Conservation (phyloP, 768 basidiomycete species). For the Kondoa subrosea region DNA sequence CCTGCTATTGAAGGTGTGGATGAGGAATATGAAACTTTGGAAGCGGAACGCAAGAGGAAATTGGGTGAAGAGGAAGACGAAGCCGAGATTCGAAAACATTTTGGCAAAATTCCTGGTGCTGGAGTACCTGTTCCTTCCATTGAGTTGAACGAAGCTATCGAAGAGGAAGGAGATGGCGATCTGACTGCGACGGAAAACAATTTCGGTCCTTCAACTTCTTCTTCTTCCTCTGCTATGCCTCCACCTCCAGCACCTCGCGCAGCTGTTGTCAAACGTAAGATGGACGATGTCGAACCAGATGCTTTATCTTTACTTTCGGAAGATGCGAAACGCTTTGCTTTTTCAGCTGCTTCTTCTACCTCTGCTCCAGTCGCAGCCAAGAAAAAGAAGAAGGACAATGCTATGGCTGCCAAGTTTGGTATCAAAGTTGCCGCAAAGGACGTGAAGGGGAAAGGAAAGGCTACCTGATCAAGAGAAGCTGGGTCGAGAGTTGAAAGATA, state of each 20-base stretch:
- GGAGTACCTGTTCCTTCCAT: slow-evolving; percentile 25
- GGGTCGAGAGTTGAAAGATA: no score
- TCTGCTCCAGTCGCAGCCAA: slow-evolving; percentile 7
- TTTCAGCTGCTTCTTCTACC: slow-evolving; percentile 10
- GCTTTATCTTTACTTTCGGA: slow-evolving; percentile 53
- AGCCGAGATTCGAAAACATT: slow-evolving; percentile 65
- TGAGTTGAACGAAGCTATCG: slow-evolving; percentile 22
- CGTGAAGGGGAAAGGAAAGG: not conserved
- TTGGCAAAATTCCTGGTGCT: slow-evolving; percentile 47
- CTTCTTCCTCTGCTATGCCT: slow-evolving; percentile 14
- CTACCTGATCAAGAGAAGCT: no score
- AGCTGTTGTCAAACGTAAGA: slow-evolving; percentile 52
- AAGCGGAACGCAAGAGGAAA: slow-evolving; percentile 48
- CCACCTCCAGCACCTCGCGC: slow-evolving; percentile 25
- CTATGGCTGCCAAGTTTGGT: slow-evolving; percentile 1
- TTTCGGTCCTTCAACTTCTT: not conserved
- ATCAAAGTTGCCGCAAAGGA: not conserved
- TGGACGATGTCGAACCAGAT: slow-evolving; percentile 58
- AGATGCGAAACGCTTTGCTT: slow-evolving; percentile 23
- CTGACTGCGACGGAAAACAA: slow-evolving; percentile 16
- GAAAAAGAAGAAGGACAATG: slow-evolving; percentile 2
- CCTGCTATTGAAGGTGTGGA: slow-evolving; percentile 42
- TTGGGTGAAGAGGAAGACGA: slow-evolving; percentile 61
- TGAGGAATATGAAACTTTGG: slow-evolving; percentile 31
- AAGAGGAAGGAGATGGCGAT: slow-evolving; percentile 14